phyloP scores from a whole-genome alignment of 768 basidiomycete species.

The Tylopilus sp. region DNA sequence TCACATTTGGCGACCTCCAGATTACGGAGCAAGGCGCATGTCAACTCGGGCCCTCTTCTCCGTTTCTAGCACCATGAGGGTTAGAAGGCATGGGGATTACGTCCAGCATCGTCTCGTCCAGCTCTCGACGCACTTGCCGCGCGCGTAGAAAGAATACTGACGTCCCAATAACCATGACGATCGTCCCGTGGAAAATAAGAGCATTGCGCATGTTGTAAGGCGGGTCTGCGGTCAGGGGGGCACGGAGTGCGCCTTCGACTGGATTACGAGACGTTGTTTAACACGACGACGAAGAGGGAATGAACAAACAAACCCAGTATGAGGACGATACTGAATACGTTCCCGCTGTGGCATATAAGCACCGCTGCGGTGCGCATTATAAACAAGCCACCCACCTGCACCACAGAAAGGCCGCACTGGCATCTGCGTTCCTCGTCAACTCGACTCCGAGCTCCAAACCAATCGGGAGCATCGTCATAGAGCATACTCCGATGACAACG shows the following conservation, averaged over 20 bases:
- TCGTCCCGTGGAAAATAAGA: conserved; percentile 61
- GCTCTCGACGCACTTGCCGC: conserved; percentile 55
- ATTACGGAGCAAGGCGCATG: no score
- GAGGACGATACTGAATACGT: conserved; percentile 56
- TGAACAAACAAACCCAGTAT: conserved; percentile 49
- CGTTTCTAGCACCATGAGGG: no score
- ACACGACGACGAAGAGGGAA: not conserved
- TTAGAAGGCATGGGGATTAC: no score
- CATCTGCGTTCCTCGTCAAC: conserved; percentile 74
- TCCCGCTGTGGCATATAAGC: conserved; percentile 45
- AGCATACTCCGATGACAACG: conserved; percentile 62
- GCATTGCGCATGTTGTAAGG: conserved; percentile 71
- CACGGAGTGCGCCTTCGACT: conserved; percentile 72
- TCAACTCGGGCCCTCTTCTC: no score
- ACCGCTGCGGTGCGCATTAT: not conserved
- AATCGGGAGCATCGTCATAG: conserved; percentile 71
- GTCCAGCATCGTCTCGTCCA: conserved; percentile 64
- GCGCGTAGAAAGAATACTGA: conserved; percentile 55
- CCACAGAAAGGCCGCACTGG: conserved; percentile 75
- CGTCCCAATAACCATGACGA: conserved; percentile 40
- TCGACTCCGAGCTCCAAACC: conserved; percentile 78
- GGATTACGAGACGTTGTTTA: not conserved
- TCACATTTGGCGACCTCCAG: no score
- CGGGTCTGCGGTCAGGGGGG: conserved; percentile 53
- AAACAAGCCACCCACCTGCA: conserved; percentile 47